Conservation (phyloP, 2,329 filamentous ascomycete genomes). For the Paraphoma chrysanthemicola region DNA sequence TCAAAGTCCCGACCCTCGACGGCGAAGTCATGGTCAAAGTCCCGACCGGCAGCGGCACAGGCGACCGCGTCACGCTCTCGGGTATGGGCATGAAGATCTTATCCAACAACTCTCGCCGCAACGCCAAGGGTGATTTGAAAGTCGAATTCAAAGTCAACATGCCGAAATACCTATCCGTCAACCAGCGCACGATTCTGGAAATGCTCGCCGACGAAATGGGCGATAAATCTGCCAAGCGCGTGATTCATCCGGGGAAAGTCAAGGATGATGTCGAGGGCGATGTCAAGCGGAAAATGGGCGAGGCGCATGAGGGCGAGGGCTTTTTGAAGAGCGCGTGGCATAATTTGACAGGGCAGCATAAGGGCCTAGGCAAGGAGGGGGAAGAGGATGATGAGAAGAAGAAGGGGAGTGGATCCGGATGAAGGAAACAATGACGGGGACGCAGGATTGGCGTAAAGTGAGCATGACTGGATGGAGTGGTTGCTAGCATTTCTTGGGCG, state of each 20-base stretch:
- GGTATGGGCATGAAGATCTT: constrained; percentile 96
- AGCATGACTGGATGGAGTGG: constrained; percentile 14
- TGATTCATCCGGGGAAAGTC: constrained; percentile 79
- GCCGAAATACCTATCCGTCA: constrained; percentile 91
- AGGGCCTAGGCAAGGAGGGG: constrained; percentile 27
- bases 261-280: constrained; percentile 27
- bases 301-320: constrained; percentile 76
- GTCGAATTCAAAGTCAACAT: constrained; percentile 95
- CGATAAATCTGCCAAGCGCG: constrained; percentile 87
- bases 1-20: constrained; percentile 87
- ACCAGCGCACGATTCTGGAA: constrained; percentile 91
- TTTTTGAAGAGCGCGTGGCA: constrained; percentile 96
- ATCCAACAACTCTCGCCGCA: constrained; percentile 58
- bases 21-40: constrained; percentile 91
- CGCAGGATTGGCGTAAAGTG: constrained; percentile 7
- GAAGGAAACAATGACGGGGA: constrained; percentile 3
- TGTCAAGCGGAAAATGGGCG: constrained; percentile 16
- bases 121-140: constrained; percentile 79
- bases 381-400: constrained; percentile 43
- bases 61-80: constrained; percentile 85
- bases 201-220: constrained; percentile 96
- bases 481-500: constrained; percentile 41
- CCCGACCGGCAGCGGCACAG: constrained; percentile 87
- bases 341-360: constrained; percentile 78
- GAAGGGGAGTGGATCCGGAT: constrained; percentile 43